Evolutionary conservation across 1,139 yeast species (phyloP).

Genomic region (Kodamaea alishanica): DNA sequence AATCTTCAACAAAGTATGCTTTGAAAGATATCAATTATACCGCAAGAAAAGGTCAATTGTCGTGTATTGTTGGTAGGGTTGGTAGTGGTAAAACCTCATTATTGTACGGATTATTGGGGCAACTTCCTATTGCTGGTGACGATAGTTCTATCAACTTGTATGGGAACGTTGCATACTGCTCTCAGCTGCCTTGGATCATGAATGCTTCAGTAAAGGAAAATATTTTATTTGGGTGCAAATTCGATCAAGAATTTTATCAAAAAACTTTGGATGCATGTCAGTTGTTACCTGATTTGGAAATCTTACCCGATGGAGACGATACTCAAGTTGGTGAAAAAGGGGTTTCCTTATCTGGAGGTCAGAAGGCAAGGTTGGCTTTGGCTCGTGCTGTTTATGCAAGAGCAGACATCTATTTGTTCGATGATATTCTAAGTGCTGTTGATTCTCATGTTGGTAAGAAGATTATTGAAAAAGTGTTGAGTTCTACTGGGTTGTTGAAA

Average conservation of each 20-base stretch:
- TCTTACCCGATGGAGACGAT: constrained; percentile 82
- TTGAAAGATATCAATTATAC: constrained; percentile 19
- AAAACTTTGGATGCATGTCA: constrained; percentile 77
- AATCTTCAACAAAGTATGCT: constrained; percentile 15
- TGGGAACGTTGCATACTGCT: constrained; percentile 35
- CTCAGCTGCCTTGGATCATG: constrained; percentile 79
- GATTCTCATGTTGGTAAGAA: constrained; percentile 87
- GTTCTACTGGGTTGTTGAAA: constrained; percentile 27
- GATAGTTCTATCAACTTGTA: constrained; percentile 9
- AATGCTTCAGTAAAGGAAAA: constrained; percentile 90
- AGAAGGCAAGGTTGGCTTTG: constrained; percentile 86
- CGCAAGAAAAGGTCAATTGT: constrained; percentile 20
- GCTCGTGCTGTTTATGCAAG: constrained; percentile 96
- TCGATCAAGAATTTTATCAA: constrained; percentile 74
- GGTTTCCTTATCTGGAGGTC: constrained; percentile 95
- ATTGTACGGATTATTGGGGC: constrained; percentile 27
- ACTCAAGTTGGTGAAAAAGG: constrained; percentile 98
- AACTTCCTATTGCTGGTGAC: constrained; percentile 13
- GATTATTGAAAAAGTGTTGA: constrained; percentile 31
- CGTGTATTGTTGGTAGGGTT: constrained; percentile 23
- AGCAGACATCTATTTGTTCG: constrained; percentile 85
- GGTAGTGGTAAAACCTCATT: constrained; percentile 31
- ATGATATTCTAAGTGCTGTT: constrained; percentile 89
- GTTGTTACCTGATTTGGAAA: constrained; percentile 71
- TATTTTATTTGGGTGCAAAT: constrained; percentile 81